Percentiles rank a stretch among this genome's conserved stretches.
phyloP scores from a whole-genome alignment of 139 green algal species.

The Micractinium conductrix region DNA sequence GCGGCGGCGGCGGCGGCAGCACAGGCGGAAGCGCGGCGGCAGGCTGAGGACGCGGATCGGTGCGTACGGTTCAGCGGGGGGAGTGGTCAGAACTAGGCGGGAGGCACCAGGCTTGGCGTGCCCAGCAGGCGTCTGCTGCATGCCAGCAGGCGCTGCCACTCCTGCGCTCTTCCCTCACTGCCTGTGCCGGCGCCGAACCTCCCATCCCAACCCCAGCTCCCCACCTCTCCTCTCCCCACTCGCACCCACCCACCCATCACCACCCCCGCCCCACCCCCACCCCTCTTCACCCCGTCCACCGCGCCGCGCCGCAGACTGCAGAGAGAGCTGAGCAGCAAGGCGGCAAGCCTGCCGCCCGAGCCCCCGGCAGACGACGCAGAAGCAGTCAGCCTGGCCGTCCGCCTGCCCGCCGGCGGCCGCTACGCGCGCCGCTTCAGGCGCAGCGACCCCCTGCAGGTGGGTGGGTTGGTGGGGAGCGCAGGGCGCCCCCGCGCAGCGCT shows the following conservation, averaged over 20 bases:
- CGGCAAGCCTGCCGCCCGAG: slow-evolving; percentile 58
- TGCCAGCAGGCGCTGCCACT: neutral
- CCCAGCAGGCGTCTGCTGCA: neutral
- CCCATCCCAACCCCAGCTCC: no score
- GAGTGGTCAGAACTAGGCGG: neutral
- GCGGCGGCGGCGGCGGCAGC: slow-evolving; percentile 12
- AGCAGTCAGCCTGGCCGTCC: slow-evolving; percentile 60
- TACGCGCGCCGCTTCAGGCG: slow-evolving; percentile 65
- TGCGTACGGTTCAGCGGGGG: neutral
- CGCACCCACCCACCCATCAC: no score
- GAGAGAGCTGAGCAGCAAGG: slow-evolving; percentile 25
- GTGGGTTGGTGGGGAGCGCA: neutral
- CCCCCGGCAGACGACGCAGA: slow-evolving; percentile 46
- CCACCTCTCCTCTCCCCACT: neutral
- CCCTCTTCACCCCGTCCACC: no score
- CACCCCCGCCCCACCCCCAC: no score
- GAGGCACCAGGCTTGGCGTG: no score
- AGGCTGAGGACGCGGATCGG: slow-evolving; percentile 21
- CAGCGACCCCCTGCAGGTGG: slow-evolving; percentile 41
- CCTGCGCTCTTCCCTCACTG: neutral
- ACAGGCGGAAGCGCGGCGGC: slow-evolving; percentile 1
- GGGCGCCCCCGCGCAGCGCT: neutral
- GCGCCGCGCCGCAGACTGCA: neutral
- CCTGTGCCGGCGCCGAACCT: no score
- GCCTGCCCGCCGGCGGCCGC: slow-evolving; percentile 69